Percentiles rank a stretch among this genome's conserved stretches.
These are phyloP conservation scores for Podospora pseudocomata DNA, from an alignment of 495 filamentous ascomycete genomes.

Conservation along the genomic window DNA sequence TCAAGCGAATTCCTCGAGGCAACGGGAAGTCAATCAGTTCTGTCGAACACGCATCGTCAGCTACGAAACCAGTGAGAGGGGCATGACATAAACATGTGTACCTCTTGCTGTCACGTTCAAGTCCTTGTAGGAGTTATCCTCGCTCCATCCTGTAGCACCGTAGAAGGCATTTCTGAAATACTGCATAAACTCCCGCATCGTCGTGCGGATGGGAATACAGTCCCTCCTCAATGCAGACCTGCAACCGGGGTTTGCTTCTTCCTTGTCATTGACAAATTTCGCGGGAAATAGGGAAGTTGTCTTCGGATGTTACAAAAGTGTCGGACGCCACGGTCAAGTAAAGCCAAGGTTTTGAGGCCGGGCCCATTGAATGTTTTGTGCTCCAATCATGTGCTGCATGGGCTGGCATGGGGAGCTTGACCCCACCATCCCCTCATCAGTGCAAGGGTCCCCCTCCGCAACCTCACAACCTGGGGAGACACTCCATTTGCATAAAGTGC, in stretches of 20 bases:
- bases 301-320: neutral
- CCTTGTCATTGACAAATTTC: conserved; percentile 20
- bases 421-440: neutral
- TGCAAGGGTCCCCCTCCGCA: neutral
- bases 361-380: neutral
- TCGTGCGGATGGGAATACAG: conserved; percentile 11
- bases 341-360: too few relatives aligned
- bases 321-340: too few relatives aligned
- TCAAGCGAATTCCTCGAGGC: conserved; percentile 72
- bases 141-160: conserved; percentile 80
- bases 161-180: conserved; percentile 93
- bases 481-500: too few relatives aligned
- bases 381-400: neutral
- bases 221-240: conserved; percentile 16
- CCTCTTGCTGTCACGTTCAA: conserved; percentile 84
- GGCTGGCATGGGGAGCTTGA: neutral
- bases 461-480: too few relatives aligned
- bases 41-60: conserved; percentile 28
- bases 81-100: conserved; percentile 30
- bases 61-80: neutral
- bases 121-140: conserved; percentile 86
- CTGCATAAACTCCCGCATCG: conserved; percentile 97
- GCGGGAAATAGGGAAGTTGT: neutral
- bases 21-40: conserved; percentile 81
- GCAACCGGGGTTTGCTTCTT: conserved; percentile 20